Percentiles rank a stretch among this genome's conserved stretches.
Conservation (phyloP, 2,329 filamentous ascomycete species). For the Aspergillus niger region DNA sequence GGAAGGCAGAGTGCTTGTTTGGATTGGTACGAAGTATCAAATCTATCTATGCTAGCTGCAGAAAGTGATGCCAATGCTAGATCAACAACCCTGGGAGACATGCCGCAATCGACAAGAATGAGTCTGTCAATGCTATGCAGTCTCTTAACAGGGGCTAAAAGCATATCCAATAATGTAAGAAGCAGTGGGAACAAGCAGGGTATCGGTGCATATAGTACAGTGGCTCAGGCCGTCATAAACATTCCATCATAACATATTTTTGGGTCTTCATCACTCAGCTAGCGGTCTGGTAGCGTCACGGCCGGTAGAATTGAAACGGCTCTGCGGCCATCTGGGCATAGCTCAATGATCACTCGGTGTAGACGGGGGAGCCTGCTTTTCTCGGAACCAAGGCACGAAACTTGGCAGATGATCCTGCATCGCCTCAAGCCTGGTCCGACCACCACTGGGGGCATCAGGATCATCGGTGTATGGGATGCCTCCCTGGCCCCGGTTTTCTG, state of each 20-base stretch:
- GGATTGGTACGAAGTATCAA: not conserved
- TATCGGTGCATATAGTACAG: constrained; percentile 5
- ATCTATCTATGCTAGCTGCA: not conserved
- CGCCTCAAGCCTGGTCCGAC: constrained; percentile 41
- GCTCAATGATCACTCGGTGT: constrained; percentile 18
- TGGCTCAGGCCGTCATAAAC: not conserved
- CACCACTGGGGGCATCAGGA: constrained; percentile 37
- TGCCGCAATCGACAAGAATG: not conserved
- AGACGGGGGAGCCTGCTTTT: constrained; percentile 28
- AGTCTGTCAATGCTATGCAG: not conserved
- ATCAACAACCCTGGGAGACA: not conserved
- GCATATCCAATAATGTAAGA: not conserved
- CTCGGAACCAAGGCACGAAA: constrained; percentile 32
- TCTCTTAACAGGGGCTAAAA: not conserved
- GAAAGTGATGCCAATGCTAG: not conserved
- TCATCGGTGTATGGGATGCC: constrained; percentile 43
- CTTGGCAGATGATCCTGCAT: constrained; percentile 34
- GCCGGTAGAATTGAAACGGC: too few species aligned
- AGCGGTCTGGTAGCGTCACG: not conserved
- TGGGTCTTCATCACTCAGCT: not conserved
- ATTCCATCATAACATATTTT: not conserved
- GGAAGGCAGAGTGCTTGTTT: not conserved
- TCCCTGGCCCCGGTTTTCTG: constrained; percentile 34
- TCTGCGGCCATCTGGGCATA: not conserved
- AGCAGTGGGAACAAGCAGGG: not conserved